A percentile compares a stretch with the other conserved stretches of the same genome.
phyloP scores from a whole-genome alignment of 164 flowering plant genomes.

The Kalanchoe fedtschenkoi region DNA sequence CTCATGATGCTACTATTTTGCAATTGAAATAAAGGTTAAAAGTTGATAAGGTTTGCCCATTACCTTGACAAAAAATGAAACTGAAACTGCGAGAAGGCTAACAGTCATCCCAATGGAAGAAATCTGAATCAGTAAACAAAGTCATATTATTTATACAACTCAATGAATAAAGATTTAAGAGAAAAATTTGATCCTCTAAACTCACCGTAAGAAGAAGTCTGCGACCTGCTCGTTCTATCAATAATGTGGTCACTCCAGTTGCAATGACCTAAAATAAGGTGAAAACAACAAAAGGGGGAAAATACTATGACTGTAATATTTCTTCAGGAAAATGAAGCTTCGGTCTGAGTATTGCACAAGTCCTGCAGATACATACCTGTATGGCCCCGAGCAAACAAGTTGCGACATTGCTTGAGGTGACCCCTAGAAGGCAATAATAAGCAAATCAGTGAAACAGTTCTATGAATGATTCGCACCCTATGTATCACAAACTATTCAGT shows the following conservation, averaged over 20 bases:
- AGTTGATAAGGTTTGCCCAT: conserved; percentile 4
- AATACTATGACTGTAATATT: background rate
- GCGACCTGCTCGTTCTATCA: conserved; percentile 86
- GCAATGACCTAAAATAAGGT: conserved; percentile 51
- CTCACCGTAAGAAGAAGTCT: conserved; percentile 84
- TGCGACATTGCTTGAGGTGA: conserved; percentile 59
- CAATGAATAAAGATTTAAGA: conserved; percentile 2
- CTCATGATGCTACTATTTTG: background rate
- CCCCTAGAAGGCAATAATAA: conserved; percentile 30
- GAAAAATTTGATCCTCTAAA: conserved; percentile 3
- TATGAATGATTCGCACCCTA: background rate
- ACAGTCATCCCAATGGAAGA: conserved; percentile 70
- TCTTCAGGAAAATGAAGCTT: background rate
- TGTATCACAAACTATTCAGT: background rate
- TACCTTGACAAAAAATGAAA: conserved; percentile 70
- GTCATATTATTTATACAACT: background rate
- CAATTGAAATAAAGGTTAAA: background rate
- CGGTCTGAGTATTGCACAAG: background rate
- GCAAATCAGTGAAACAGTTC: background rate
- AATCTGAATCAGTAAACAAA: conserved; percentile 29
- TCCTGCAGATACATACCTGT: conserved; percentile 41
- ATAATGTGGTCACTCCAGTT: conserved; percentile 73
- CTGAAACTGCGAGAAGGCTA: conserved; percentile 72
- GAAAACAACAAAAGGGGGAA: background rate
- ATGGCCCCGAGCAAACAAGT: conserved; percentile 69